phyloP scores from a whole-genome alignment of 106 monocot species.

The Apostasia shenzhenica region DNA sequence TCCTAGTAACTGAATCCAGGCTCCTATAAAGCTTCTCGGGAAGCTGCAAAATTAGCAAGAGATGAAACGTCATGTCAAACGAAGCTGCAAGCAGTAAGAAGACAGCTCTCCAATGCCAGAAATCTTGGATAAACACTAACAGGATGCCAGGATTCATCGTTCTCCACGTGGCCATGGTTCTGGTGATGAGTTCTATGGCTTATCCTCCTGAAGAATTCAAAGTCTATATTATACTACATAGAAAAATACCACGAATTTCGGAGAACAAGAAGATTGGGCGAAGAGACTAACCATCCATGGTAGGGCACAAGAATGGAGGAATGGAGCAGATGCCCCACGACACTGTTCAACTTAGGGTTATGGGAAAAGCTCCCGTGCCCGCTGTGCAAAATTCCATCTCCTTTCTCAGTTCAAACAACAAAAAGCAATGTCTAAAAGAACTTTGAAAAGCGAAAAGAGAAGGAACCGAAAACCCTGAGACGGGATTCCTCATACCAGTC shows the following conservation, averaged over 20 bases:
- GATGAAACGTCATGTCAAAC: neutral
- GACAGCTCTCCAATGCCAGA: neutral
- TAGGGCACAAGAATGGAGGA: slow-evolving; percentile 91
- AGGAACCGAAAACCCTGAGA: neutral
- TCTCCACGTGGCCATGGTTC: slow-evolving; percentile 95
- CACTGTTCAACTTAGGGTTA: slow-evolving; percentile 64
- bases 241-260: neutral
- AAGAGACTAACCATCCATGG: slow-evolving; percentile 72
- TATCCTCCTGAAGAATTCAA: slow-evolving; percentile 67
- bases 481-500: slow-evolving; percentile 52
- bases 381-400: slow-evolving; percentile 27
- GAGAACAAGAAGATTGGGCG: neutral
- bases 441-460: neutral
- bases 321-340: slow-evolving; percentile 81
- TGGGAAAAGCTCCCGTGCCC: slow-evolving; percentile 93
- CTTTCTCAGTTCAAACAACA: neutral
- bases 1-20: slow-evolving; percentile 36
- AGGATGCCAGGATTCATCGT: slow-evolving; percentile 99
- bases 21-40: slow-evolving; percentile 46
- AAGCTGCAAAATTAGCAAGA: slow-evolving; percentile 27
- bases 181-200: slow-evolving; percentile 96
- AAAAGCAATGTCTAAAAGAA: neutral
- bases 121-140: slow-evolving; percentile 26
- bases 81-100: neutral
- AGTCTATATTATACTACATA: neutral